Base-by-base conservation (phyloP, 1,284 basidiomycete species). In the Exobasidium cylindrosporum region DNA sequence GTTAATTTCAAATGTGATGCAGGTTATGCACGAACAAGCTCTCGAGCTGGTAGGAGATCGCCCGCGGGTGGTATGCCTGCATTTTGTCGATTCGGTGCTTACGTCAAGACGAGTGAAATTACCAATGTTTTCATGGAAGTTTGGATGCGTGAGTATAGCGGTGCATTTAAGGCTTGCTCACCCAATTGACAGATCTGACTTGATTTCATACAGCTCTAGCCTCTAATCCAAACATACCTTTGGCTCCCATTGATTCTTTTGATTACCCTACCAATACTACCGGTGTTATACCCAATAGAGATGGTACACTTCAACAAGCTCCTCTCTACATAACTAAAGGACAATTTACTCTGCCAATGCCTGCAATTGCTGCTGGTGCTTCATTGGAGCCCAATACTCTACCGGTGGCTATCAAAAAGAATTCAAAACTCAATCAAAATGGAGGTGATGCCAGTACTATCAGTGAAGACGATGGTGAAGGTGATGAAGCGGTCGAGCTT, bases 251-350 rank as follows among this genome's bases (percentile, higher is more conserved):
- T 28, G 62, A 64, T 46, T 26, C 54, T 23, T 35, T 47, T 45
- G 65, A 67, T 49, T 67, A 58, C 44, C 65, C 65, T 14, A 67
- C 65, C 17, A 57, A 59, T 54, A 59, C 60, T 11, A 67, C 65
- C n/a, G 63, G 60, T 2, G 17, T 61, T 45, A 44, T 43, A 21
- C 11, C 61, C 32, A 44, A n/a, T 32, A 21, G n/a, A 14, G 21
- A 46, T 14, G 54, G 50, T 2, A 46, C 4, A 11, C n/a, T 57
- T 13, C 2, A 47, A 21, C 47, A 47, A 14, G 54, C 53, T 5
- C 63, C 63, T 1, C 54, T 47, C 10, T 32, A 58, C 47, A 43
- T 24, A 4, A 21, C 3, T 28, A 4, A 50, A 28, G 47, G 47
- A 28, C n/a, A 50, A 26, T 50, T 24, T 26, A 50, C n/a, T 4